Base-by-base conservation (phyloP, 2,329 filamentous ascomycete genomes). In the Xylaria sp. region DNA sequence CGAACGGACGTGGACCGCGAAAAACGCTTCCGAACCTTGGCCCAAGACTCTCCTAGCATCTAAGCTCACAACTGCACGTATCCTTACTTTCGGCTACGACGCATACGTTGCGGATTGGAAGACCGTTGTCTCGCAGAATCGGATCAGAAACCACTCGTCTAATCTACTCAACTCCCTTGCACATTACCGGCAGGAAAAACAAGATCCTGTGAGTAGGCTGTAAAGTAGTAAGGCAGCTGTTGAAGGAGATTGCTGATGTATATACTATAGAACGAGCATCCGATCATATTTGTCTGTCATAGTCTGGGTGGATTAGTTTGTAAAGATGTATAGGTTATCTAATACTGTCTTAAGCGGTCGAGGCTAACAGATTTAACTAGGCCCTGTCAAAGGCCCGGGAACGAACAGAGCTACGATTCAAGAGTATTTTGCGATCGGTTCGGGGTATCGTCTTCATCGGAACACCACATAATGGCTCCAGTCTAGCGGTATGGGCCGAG, bases 61-160 rank as follows among this genome's bases (percentile, higher is more conserved):
- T 0, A 72, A 75, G 61, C 66, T 82, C 36, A 53, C 63, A 0
- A 76, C 68, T 1, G 78, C 79, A 20, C 78, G 81, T 15, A 73
- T 83, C 4, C 74, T 83, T 23, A 80, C 80, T 0, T 83, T 78
- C 36, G 81, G 81, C 17, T 84, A 84, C 68, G 76, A 81, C 38
- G 77, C 78, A n/a, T 76, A 79, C 28, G 59, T 80, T 20, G 31
- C 51, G 4, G 9, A 56, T 7, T 56, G 51, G 51, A 3, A 23
- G 9, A 15, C 9, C n/a, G 51, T 56, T 38, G 51, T 56, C 9
- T 56, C 51, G n/a, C 31, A 56, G 11, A 23, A 38, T 38, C 28
- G 4, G 31, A 56, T 56, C 20, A 10, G 9, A 6, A 38, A 56
- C 51, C 31, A 56, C n/a, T 6, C 51, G 10, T 36, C 0, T 4